A percentile compares a stretch with the other conserved stretches of the same genome.
Evolutionary conservation across 2,329 filamentous ascomycete species (phyloP).

Genomic region (Sclerotinia borealis): DNA sequence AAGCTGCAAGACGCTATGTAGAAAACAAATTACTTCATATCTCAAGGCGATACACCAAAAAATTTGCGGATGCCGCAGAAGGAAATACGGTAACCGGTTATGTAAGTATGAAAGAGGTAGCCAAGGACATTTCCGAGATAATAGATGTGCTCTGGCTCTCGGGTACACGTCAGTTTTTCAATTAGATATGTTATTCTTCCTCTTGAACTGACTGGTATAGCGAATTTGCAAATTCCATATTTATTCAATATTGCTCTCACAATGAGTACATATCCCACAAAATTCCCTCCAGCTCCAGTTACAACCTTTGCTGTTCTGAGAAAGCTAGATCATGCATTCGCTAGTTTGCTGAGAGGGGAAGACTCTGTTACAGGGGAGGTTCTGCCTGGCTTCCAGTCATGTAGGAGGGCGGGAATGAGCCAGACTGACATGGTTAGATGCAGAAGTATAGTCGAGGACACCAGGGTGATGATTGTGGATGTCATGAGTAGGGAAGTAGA

Average conservation of each 20-base stretch:
- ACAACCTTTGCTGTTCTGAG: constrained; percentile 63
- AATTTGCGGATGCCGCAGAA: constrained; percentile 45
- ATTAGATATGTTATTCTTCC: background rate
- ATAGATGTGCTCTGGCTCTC: constrained; percentile 81
- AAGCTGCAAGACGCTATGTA: constrained; percentile 52
- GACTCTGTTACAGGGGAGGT: constrained; percentile 59
- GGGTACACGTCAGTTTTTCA: constrained; percentile 64
- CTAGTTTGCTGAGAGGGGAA: constrained; percentile 62
- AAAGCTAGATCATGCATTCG: constrained; percentile 81
- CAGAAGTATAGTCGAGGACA: constrained; percentile 72
- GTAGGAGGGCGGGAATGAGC: constrained; percentile 56
- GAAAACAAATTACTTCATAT: constrained; percentile 48
- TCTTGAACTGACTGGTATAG: constrained; percentile 37
- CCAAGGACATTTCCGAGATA: constrained; percentile 65
- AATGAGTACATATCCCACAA: constrained; percentile 63
- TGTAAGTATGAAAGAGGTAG: constrained; percentile 54
- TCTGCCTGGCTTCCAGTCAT: constrained; percentile 65
- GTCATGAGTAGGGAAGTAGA: constrained; percentile 52
- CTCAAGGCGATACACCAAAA: constrained; percentile 55
- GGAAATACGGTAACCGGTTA: constrained; percentile 53
- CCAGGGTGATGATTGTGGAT: constrained; percentile 64
- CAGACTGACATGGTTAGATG: constrained; percentile 82
- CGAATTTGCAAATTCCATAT: constrained; percentile 75
- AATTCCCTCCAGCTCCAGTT: constrained; percentile 63
- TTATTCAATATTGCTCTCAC: constrained; percentile 72